A percentile compares a stretch with the other conserved stretches of the same genome.
Conservation (phyloP, 352 stramenopile species). For the Phytophthora citricola region DNA sequence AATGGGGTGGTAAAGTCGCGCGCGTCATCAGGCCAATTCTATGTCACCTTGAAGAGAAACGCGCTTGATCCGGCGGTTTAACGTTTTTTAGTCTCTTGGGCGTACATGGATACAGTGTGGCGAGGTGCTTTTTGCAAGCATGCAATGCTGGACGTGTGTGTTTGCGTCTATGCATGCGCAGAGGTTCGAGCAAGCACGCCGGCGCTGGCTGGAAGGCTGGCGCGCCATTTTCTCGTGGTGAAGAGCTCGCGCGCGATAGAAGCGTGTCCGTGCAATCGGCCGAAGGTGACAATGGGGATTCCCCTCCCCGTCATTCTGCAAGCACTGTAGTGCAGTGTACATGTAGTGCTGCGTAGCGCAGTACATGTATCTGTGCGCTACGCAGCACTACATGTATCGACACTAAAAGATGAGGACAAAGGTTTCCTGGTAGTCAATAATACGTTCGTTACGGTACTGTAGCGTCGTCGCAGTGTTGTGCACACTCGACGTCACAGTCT, state of each 20-base stretch:
- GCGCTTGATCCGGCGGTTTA: slow-evolving; percentile 6
- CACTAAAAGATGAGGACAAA: no score
- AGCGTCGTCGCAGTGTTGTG: no score
- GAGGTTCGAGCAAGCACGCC: background rate
- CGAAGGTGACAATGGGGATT: background rate
- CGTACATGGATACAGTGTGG: no score
- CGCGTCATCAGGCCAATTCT: slow-evolving; percentile 22
- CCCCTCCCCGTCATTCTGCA: no score
- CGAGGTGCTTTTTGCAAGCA: slow-evolving; percentile 6
- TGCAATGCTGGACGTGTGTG: slow-evolving; percentile 1
- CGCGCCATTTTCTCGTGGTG: slow-evolving; percentile 10
- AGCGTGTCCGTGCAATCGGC: slow-evolving; percentile 9
- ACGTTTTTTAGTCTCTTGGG: slow-evolving; percentile 2
- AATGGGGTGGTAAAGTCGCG: slow-evolving; percentile 17
- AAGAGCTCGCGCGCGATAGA: slow-evolving; percentile 1
- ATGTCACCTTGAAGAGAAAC: slow-evolving; percentile 12
- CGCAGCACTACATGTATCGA: no score
- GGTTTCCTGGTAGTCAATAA: no score
- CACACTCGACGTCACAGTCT: no score
- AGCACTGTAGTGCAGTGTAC: no score
- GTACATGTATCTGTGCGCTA: no score
- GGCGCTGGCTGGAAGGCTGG: background rate
- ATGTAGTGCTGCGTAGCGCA: no score
- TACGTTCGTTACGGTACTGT: no score
- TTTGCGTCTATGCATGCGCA: background rate